phyloP scores from a whole-genome alignment of 2,329 filamentous ascomycete genomes.

The Aspergillus cejpii region DNA sequence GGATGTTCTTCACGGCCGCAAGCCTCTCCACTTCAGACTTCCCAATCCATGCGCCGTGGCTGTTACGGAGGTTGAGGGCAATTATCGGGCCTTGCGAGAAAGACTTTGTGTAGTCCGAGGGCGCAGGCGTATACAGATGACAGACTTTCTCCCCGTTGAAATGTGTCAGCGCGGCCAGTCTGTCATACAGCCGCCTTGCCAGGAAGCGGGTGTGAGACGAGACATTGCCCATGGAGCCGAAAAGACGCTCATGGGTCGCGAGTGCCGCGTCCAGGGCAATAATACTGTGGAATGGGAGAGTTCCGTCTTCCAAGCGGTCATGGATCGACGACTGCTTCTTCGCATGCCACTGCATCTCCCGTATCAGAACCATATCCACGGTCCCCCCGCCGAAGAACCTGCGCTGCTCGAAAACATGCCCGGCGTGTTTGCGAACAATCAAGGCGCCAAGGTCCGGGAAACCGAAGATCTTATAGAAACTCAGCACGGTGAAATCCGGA shows the following conservation, averaged over 20 bases:
- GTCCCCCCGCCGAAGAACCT: conserved; percentile 92
- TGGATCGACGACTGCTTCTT: conserved; percentile 66
- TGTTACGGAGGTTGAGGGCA: conserved; percentile 73
- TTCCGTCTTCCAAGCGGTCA: conserved; percentile 82
- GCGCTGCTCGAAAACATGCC: conserved; percentile 56
- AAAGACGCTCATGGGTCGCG: conserved; percentile 61
- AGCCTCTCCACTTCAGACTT: conserved; percentile 83
- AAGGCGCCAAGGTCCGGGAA: conserved; percentile 86
- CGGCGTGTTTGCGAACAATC: conserved; percentile 67
- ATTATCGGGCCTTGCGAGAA: conserved; percentile 63
- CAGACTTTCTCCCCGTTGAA: conserved; percentile 61
- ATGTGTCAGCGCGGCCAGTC: conserved; percentile 58
- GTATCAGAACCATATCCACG: conserved; percentile 76
- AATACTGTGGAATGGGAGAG: conserved; percentile 83
- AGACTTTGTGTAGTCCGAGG: conserved; percentile 40
- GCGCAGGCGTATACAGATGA: conserved; percentile 52
- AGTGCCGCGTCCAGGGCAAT: conserved; percentile 72
- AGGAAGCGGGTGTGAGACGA: conserved; percentile 66
- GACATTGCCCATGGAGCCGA: conserved; percentile 62
- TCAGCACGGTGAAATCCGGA: conserved; percentile 80
- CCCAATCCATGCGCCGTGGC: conserved; percentile 65
- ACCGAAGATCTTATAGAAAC: conserved; percentile 97
- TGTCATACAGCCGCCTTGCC: conserved; percentile 51
- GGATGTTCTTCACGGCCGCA: conserved; percentile 68
- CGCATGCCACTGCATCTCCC: conserved; percentile 77